These are phyloP conservation scores for Psilocybe azurescens DNA, from an alignment of 768 basidiomycete species.

Conservation along the genomic window DNA sequence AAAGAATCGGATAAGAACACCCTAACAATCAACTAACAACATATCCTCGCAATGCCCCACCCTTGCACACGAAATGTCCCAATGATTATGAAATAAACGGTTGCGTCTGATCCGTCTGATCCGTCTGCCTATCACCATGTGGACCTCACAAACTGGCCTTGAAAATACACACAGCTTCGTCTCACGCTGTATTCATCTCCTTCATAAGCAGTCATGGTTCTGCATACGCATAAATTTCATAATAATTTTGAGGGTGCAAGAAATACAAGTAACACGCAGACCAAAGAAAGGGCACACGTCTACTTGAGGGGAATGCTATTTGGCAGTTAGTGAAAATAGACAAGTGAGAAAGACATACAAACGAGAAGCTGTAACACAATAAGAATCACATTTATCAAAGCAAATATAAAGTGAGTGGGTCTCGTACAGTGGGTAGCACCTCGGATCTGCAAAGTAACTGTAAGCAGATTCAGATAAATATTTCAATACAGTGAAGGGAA, in stretches of 20 bases:
- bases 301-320: slow-evolving; percentile 95
- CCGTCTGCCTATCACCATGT: not conserved
- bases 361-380: slow-evolving; percentile 62
- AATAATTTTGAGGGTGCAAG: slow-evolving; percentile 27
- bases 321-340: slow-evolving; percentile 7
- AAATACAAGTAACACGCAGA: slow-evolving; percentile 25
- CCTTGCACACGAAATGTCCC: not conserved
- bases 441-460: slow-evolving; percentile 55
- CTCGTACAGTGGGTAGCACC: slow-evolving; percentile 89
- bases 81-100: slow-evolving; percentile 3
- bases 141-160: not conserved
- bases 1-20: too few species aligned
- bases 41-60: too few species aligned
- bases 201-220: not conserved
- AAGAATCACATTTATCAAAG: slow-evolving; percentile 14
- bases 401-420: slow-evolving; percentile 1
- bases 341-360: slow-evolving; percentile 52
- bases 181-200: not conserved
- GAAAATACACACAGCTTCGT: not conserved
- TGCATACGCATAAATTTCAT: slow-evolving; percentile 31
- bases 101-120: not conserved
- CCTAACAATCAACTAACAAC: too few species aligned
- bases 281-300: slow-evolving; percentile 29
- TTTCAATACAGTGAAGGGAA: slow-evolving; percentile 22
- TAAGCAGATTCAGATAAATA: slow-evolving; percentile 15